Base-by-base conservation (phyloP, 2,329 filamentous ascomycete species). In the Colletotrichum abscissum region DNA sequence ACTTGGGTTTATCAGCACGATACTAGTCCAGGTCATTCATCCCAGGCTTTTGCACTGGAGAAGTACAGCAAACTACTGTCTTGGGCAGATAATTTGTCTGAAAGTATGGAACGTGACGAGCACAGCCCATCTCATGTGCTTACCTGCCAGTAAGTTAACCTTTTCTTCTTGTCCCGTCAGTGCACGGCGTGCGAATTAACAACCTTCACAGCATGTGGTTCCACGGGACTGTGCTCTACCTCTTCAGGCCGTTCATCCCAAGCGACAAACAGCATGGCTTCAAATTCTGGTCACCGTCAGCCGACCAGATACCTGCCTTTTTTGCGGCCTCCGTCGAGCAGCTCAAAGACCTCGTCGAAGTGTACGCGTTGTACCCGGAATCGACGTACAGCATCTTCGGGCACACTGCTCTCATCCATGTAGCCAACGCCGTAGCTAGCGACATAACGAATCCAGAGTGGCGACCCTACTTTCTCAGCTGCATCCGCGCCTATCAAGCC, bases 31-130 rank as follows among this genome's bases (percentile, higher is more conserved):
- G 75, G 75, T 1, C 56, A 57, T 9, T 60, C 19, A n/a, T 63
- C 52, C 1, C 72, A 79, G 2, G 74, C 69, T 11, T 80, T 83
- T 54, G 79, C 80, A 2, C 80, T 84, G 65, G 78, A 78, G 35
- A 83, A 82, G n/a, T 85, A 81, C 67, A 80, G 81, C 6, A 80
- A 84, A 68, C 75, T 85, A 0, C 76, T 85, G 26, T 78, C 79
- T 1, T 85, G 83, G 82, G 79, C 77, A 8, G 81, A 82, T 22
- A 78, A 74, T 3, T 70, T 85, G n/a, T 79, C 82, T 0, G 52
- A 71, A 6, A 63, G 70, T 1, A 68, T 85, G 46, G 65, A 76
- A 22, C 79, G 78, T 12, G 74, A 62, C 6, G 75, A 81, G 11
- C 65, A 76, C 4, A 80, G 75, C 28, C 75, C 80, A 2, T 79